Evolutionary conservation across 2,329 filamentous ascomycete species (phyloP).

Genomic region (Dothistroma septosporum): DNA sequence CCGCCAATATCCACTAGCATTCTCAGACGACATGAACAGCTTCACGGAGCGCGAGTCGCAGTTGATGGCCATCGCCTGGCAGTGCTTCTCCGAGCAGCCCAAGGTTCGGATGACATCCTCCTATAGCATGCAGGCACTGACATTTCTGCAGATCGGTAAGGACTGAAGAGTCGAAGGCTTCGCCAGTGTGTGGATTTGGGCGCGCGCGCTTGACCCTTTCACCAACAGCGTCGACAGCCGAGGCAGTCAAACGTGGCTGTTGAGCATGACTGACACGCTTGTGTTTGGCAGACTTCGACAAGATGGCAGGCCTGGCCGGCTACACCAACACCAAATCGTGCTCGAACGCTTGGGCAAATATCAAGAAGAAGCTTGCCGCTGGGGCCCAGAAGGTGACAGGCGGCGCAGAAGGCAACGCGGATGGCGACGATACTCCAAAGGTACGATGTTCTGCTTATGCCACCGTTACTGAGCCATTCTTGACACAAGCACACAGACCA

Average conservation of each 20-base stretch:
- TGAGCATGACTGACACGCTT: too few relatives aligned
- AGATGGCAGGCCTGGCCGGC: conserved; percentile 22
- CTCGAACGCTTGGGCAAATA: conserved; percentile 31
- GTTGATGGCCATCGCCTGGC: conserved; percentile 27
- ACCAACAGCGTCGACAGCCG: too few relatives aligned
- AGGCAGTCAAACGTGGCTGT: too few relatives aligned
- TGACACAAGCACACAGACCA: neutral
- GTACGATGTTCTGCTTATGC: neutral
- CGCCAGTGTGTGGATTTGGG: too few relatives aligned
- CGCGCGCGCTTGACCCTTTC: too few relatives aligned
- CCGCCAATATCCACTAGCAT: neutral
- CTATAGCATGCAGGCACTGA: too few relatives aligned
- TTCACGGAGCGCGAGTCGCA: conserved; percentile 27
- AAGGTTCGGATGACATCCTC: conserved; percentile 18
- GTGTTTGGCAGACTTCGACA: conserved; percentile 16
- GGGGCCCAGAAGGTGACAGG: neutral
- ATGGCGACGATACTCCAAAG: neutral
- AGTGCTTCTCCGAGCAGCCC: conserved; percentile 28
- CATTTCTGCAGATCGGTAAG: too few relatives aligned
- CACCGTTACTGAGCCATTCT: neutral
- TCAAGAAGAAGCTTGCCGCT: conserved; percentile 34
- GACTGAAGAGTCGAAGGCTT: too few relatives aligned
- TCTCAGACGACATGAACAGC: conserved; percentile 3
- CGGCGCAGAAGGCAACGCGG: neutral
- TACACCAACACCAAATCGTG: conserved; percentile 28